phyloP scores from a whole-genome alignment of 345 rosid genomes.

The Excoecaria cochinchinensis region DNA sequence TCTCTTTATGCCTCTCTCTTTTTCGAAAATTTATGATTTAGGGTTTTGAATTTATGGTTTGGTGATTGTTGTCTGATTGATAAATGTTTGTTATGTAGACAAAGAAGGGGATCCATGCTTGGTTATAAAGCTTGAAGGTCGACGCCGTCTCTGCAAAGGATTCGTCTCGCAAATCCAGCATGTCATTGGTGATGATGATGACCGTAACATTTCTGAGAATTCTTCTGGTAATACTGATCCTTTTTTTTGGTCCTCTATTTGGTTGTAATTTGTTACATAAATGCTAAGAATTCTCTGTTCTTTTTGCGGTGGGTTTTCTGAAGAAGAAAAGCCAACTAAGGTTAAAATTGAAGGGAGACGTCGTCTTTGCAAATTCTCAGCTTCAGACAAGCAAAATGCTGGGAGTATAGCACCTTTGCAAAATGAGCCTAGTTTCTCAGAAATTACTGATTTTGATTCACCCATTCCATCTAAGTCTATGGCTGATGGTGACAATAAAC shows the following conservation, averaged over 20 bases:
- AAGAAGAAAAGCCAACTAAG: slow-evolving; percentile 37
- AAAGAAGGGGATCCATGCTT: slow-evolving; percentile 26
- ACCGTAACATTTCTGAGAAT: slow-evolving; percentile 33
- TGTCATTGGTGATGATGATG: slow-evolving; percentile 29
- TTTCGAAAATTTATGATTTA: not conserved
- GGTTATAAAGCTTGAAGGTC: slow-evolving; percentile 32
- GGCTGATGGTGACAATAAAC: slow-evolving; percentile 21
- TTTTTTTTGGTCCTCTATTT: not conserved
- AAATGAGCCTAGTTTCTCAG: slow-evolving; percentile 41
- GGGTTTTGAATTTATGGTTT: not conserved
- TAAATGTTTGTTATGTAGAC: slow-evolving; percentile 23
- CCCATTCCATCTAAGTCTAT: slow-evolving; percentile 39
- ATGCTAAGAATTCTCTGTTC: not conserved
- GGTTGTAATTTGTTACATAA: not conserved
- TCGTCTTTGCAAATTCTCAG: slow-evolving; percentile 56
- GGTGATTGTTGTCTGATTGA: not conserved
- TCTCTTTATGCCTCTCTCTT: not conserved
- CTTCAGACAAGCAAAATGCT: slow-evolving; percentile 32
- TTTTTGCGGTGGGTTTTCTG: slow-evolving; percentile 16
- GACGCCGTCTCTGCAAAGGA: slow-evolving; percentile 22
- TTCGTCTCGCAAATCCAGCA: not conserved
- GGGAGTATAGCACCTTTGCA: slow-evolving; percentile 15
- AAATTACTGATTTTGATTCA: slow-evolving; percentile 65
- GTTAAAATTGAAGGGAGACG: slow-evolving; percentile 55
- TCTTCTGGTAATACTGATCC: slow-evolving; percentile 34